phyloP scores from a whole-genome alignment of 2,329 filamentous ascomycete species.

The Fusarium sp. region DNA sequence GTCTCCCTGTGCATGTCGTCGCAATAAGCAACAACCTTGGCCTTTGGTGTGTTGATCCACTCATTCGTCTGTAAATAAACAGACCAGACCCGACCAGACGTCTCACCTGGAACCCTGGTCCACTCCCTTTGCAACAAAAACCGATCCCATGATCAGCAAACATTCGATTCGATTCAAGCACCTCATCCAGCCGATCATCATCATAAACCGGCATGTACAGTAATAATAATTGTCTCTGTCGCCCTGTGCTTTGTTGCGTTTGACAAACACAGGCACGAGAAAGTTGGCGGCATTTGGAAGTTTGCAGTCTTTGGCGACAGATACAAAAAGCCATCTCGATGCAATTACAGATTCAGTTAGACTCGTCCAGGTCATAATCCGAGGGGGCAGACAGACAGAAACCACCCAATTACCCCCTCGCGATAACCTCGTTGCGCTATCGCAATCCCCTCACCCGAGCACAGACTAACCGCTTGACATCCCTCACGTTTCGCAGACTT shows the following conservation, averaged over 20 bases:
- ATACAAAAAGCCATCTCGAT: slow-evolving; percentile 37
- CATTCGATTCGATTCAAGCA: slow-evolving; percentile 12
- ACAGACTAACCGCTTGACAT: slow-evolving; percentile 3
- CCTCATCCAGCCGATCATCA: slow-evolving; percentile 17
- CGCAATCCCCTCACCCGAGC: slow-evolving; percentile 12
- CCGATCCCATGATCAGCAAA: slow-evolving; percentile 42
- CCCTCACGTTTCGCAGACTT: slow-evolving; percentile 22
- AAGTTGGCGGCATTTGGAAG: slow-evolving; percentile 22
- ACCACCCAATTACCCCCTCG: slow-evolving; percentile 26
- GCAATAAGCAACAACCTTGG: slow-evolving; percentile 34
- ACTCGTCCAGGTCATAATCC: slow-evolving; percentile 23
- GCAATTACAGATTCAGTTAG: slow-evolving; percentile 31
- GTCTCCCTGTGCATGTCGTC: slow-evolving; percentile 22
- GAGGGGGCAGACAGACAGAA: slow-evolving; percentile 3
- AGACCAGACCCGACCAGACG: slow-evolving; percentile 21
- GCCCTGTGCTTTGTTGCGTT: slow-evolving; percentile 6
- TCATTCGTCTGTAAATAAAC: slow-evolving; percentile 29
- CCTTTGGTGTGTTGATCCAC: slow-evolving; percentile 33
- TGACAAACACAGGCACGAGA: slow-evolving; percentile 31
- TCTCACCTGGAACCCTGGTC: slow-evolving; percentile 23
- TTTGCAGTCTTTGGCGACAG: not conserved
- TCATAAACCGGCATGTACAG: slow-evolving; percentile 15
- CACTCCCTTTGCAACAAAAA: slow-evolving; percentile 26
- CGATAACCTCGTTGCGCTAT: slow-evolving; percentile 32
- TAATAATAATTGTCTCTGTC: slow-evolving; percentile 11